Evolutionary conservation across 139 green algal genomes (phyloP), one percentile per base, ranked within the genome.

Genomic region (Coccomyxa sp.): DNA sequence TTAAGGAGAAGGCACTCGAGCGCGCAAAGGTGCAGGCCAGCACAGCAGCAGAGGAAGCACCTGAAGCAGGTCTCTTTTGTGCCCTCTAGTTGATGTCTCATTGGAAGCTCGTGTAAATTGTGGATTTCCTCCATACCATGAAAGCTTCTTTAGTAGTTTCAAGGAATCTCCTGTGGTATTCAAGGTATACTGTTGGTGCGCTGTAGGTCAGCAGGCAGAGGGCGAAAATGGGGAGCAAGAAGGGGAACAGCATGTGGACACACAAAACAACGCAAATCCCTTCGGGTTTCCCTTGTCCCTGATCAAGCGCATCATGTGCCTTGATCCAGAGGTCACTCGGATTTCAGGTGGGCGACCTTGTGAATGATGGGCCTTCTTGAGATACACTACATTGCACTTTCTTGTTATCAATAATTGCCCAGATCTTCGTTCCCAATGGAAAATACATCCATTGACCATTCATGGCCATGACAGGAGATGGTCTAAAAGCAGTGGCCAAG

Each of bases 301-400:
- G 13, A 88, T 95, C 11, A 93, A 91, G 83, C 83, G 86, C 16
- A 90, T 95, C 67, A 88, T 92, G 63, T 78, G 77, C 11, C 25
- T 82, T 25, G 92, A 95, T 67, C 31, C 76, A 13, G 92, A 95
- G 10, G 89, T 95, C 30, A 58, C 76, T 15, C 86, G 91, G 16
- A 76, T 92, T 7, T 87, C 84, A 25, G 86, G 38, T 51, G 38
- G 38, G 38, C 38, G 38, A 51, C 38, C 38, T 51, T 51, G 38
- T 51, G 7, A 51, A 51, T 51, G 7, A 51, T 51, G 38, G 38
- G 3, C 38, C 38, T 51, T 7, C 38, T 51, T 51, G 38, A n/a
- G n/a, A n/a, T n/a, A n/a, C 38, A 51, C 38, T 51, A 51, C 7
- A 51, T 51, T 3, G 38, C 38, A 11, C 7, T 51, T 51, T 51